A percentile compares a stretch with the other conserved stretches of the same genome.
Conservation (phyloP, 164 flowering plant genomes). For the Magnolia officinalis region DNA sequence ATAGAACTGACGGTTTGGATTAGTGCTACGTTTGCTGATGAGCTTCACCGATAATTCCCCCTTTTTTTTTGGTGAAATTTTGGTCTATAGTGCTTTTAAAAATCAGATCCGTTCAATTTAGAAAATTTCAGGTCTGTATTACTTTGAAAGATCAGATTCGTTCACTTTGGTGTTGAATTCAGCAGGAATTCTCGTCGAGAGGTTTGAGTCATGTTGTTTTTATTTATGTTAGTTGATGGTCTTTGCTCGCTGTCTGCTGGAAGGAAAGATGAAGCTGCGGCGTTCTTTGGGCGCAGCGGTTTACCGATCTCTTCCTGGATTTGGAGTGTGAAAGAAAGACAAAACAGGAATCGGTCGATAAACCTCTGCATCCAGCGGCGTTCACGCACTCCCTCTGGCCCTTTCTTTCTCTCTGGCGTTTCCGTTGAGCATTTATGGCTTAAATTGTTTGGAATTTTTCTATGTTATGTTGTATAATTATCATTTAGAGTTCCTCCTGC, state of each 20-base stretch:
- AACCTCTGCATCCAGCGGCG: slow-evolving; percentile 92
- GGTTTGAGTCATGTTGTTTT: neutral
- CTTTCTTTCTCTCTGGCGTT: slow-evolving; percentile 5
- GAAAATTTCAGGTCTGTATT: neutral
- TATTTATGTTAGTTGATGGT: neutral
- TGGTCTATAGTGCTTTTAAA: neutral
- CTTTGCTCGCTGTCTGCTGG: neutral
- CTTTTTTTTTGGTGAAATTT: too few relatives aligned
- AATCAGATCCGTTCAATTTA: neutral
- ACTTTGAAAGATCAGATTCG: neutral
- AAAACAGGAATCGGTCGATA: slow-evolving; percentile 76
- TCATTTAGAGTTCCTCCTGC: too few relatives aligned
- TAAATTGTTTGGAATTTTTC: neutral
- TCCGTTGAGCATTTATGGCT: neutral
- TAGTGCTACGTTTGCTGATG: neutral
- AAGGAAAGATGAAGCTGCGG: slow-evolving; percentile 7
- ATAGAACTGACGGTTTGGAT: neutral
- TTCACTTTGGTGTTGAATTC: neutral
- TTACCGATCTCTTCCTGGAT: slow-evolving; percentile 67
- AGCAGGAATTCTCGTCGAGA: neutral
- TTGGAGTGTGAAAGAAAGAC: slow-evolving; percentile 12
- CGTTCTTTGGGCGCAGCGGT: slow-evolving; percentile 61
- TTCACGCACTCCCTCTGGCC: slow-evolving; percentile 4
- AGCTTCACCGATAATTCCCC: neutral
- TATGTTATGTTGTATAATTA: too few relatives aligned